Conservation (phyloP, 2,329 filamentous ascomycete species). For the Raffaelea arxii region DNA sequence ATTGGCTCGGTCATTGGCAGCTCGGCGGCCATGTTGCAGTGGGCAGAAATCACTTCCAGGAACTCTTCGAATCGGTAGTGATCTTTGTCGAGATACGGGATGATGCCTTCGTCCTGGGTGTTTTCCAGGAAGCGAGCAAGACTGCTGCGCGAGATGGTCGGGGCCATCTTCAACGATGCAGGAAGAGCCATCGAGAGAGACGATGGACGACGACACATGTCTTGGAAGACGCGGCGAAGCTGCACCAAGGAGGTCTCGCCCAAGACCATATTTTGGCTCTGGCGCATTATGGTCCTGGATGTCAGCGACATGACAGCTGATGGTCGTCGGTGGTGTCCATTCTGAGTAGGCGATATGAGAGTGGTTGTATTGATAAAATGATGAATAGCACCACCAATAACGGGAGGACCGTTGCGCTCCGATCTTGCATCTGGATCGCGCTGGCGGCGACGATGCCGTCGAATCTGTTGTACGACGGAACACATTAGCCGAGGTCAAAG, state of each 20-base stretch:
- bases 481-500: no score
- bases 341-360: constrained; percentile 19
- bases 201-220: constrained; percentile 26
- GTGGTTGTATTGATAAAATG: constrained; percentile 18
- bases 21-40: constrained; percentile 33
- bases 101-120: constrained; percentile 34
- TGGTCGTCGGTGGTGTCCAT: constrained; percentile 15
- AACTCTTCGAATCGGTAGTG: constrained; percentile 39
- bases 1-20: constrained; percentile 26
- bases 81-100: constrained; percentile 26
- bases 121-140: constrained; percentile 40
- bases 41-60: constrained; percentile 35
- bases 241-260: constrained; percentile 38
- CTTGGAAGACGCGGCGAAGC: constrained; percentile 37
- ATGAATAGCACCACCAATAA: constrained; percentile 7
- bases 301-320: constrained; percentile 9
- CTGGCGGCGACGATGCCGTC: constrained; percentile 4
- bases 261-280: no score
- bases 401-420: no score
- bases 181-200: constrained; percentile 8
- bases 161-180: not conserved
- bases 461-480: no score
- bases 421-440: no score
- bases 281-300: constrained; percentile 14
- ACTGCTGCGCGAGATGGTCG: constrained; percentile 24